Conservation (phyloP, 352 stramenopile genomes). For the Pythium periplocum region DNA sequence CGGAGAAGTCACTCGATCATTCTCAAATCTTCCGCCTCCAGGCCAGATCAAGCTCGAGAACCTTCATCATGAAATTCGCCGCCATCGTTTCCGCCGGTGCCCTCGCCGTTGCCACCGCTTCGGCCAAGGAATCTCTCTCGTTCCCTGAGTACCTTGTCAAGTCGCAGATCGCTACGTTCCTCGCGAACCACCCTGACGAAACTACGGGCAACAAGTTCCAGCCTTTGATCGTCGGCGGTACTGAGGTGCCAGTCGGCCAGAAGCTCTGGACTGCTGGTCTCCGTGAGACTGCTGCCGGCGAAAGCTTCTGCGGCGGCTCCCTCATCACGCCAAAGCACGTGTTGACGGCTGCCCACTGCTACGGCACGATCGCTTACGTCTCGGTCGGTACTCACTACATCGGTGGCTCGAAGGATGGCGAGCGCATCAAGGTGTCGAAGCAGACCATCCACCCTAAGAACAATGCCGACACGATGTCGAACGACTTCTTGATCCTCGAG, state of each 20-base stretch:
- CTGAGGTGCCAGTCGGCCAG: constrained; percentile 28
- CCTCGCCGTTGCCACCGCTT: no score
- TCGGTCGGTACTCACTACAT: constrained; percentile 52
- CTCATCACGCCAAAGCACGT: constrained; percentile 60
- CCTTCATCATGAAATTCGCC: no score
- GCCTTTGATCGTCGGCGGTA: constrained; percentile 35
- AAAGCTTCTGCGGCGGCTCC: constrained; percentile 46
- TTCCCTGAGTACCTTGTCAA: no score
- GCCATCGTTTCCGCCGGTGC: no score
- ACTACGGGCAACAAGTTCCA: constrained; percentile 11
- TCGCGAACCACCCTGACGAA: neutral
- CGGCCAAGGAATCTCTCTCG: no score
- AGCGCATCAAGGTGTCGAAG: constrained; percentile 46
- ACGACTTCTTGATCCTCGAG: constrained; percentile 58
- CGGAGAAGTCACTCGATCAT: no score
- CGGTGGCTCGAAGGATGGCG: constrained; percentile 29
- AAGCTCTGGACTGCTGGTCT: constrained; percentile 48
- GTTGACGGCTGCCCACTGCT: constrained; percentile 58
- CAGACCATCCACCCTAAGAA: constrained; percentile 47
- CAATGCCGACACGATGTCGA: constrained; percentile 26
- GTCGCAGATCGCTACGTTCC: no score
- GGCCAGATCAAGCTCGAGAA: no score
- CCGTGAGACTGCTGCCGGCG: constrained; percentile 21
- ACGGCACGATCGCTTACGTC: constrained; percentile 34
- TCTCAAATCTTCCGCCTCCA: no score